Percentiles rank a stretch among this genome's conserved stretches.
Evolutionary conservation across 352 stramenopile genomes (phyloP).

Genomic region (Globisporangium takayamanum): DNA sequence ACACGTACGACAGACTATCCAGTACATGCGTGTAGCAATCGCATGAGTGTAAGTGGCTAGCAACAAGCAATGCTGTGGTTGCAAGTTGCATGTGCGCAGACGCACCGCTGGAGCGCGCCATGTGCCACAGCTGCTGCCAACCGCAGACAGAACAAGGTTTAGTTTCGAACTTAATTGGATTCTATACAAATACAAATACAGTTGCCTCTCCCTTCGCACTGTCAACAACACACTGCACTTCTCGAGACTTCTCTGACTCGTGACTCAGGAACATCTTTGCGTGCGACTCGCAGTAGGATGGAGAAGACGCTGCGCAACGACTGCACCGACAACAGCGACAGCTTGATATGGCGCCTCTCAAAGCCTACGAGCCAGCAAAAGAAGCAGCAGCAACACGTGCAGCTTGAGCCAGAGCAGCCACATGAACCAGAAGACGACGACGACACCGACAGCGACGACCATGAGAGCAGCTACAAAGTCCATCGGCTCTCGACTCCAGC

Average conservation of each 20-base stretch:
- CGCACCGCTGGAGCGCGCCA: constrained; percentile 64
- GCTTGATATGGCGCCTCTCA: background rate
- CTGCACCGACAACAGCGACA: background rate
- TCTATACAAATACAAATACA: background rate
- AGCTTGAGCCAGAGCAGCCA: background rate
- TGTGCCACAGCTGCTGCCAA: constrained; percentile 28
- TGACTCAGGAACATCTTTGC: constrained; percentile 62
- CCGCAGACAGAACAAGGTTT: background rate
- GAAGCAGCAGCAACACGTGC: background rate
- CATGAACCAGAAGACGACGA: constrained; percentile 3
- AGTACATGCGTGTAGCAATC: background rate
- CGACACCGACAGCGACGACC: background rate
- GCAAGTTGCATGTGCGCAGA: background rate
- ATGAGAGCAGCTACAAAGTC: background rate
- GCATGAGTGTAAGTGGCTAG: background rate
- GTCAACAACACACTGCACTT: background rate
- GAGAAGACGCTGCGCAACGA: background rate
- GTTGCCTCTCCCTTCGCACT: too few relatives aligned
- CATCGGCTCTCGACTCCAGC: background rate
- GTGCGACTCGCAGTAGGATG: constrained; percentile 19
- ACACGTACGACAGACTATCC: constrained; percentile 64
- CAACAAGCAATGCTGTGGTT: background rate
- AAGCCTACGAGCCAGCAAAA: background rate
- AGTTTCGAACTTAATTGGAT: background rate
- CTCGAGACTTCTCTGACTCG: too few relatives aligned